Percentiles rank a stretch among this genome's conserved stretches.
Conservation (phyloP, 192 early-diverging fungal genomes). For the Lunasporangiospora selenospora region DNA sequence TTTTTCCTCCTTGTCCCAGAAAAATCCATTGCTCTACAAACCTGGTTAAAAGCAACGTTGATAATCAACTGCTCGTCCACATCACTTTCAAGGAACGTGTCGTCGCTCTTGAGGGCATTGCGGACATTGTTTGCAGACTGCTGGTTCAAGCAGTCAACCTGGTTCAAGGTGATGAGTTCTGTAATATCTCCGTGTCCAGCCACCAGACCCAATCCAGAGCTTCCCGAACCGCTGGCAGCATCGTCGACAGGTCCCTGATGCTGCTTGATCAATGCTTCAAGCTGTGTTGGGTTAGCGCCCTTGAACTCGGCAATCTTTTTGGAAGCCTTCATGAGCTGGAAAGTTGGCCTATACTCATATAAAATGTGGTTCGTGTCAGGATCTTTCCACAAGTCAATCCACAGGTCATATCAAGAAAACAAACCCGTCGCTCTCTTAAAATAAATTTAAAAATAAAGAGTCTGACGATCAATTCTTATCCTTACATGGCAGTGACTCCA, state of each 20-base stretch:
- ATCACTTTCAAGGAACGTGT: conserved; percentile 84
- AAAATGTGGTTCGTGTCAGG: no score
- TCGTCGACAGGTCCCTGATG: conserved; percentile 54
- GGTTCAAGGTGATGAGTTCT: conserved; percentile 67
- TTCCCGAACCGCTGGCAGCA: conserved; percentile 32
- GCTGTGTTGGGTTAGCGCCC: conserved; percentile 78
- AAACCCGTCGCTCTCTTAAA: no score
- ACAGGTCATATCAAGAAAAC: no score
- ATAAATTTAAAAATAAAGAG: neutral
- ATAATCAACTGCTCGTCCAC: conserved; percentile 96
- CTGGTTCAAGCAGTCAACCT: conserved; percentile 89
- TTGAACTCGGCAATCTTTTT: conserved; percentile 78
- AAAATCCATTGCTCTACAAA: conserved; percentile 24
- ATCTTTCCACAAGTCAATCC: no score
- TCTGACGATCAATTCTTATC: neutral
- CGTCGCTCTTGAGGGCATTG: conserved; percentile 78
- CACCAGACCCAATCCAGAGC: conserved; percentile 12
- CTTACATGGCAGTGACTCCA: conserved; percentile 58
- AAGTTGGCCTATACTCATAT: conserved; percentile 94
- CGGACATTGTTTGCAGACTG: conserved; percentile 74
- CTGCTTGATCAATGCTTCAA: conserved; percentile 74
- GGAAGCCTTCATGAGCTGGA: conserved; percentile 82
- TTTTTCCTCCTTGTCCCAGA: neutral
- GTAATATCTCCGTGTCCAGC: conserved; percentile 67
- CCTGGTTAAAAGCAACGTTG: conserved; percentile 87